Evolutionary conservation across 2,329 filamentous ascomycete genomes (phyloP), one percentile per base, ranked within the genome.

Genomic region (Scleromitrula shiraiana): DNA sequence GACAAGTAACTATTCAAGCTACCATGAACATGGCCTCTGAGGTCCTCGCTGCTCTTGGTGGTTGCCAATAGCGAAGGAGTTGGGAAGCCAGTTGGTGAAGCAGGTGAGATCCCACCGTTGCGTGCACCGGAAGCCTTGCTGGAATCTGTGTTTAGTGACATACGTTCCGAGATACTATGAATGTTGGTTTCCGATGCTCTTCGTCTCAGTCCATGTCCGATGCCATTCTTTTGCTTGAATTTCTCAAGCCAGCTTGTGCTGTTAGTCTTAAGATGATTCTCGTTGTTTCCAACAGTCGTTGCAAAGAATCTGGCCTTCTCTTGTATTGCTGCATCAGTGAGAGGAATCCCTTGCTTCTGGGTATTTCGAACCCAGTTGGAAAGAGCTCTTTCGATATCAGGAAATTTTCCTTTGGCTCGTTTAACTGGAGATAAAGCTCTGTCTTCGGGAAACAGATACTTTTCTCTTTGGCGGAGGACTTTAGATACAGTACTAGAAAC

Each of bases 381-480:
- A 33, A 98, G 76, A 2, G 91, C 88, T 61, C 89, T 83, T 65
- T 97, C 93, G 60, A 97, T 90, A 68, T 97, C 90, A 9, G 88
- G 88, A 40, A 80, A 84, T 65, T 91, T 93, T 45, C 86, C 83
- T 69, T 95, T 95, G 49, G 78, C 73, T 56, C 85, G 83, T 66
- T 93, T 95, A 56, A 85, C 78, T 5, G 88, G 86, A 37, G 89
- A 91, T 57, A 77, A 79, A 64, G 75, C 88, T 57, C 82, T 85
- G 65, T 88, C 89, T 61, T 87, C 87, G 46, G 81, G 80, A 61
- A 83, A 85, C 14, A 97, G 76, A 67, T 95, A 97, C 65, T 94
- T 93, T 55, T 98, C 93, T 70, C 91, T 95, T 62, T 95, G 84
- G 46, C 91, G 83, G 55, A 98, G 69, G 47, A 97, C 93, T 65